A percentile compares a stretch with the other conserved stretches of the same genome.
These are phyloP conservation scores for Xylariaceae sp. DNA, from an alignment of 2,329 filamentous ascomycete genomes.

Conservation along the genomic window DNA sequence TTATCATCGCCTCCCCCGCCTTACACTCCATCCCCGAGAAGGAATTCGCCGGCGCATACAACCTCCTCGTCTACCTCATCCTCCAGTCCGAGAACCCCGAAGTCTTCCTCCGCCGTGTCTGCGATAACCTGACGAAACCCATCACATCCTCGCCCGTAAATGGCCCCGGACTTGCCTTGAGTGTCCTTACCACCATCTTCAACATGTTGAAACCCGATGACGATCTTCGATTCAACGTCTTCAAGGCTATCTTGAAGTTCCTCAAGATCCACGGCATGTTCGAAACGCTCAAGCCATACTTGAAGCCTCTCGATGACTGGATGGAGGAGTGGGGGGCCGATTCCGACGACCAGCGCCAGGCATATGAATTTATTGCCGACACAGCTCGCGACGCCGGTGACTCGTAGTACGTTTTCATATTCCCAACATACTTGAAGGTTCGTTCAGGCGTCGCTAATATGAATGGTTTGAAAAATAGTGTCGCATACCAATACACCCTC, in stretches of 20 bases:
- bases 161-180: slow-evolving; percentile 80
- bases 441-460: slow-evolving; percentile 1
- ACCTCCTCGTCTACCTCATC: slow-evolving; percentile 91
- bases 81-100: slow-evolving; percentile 80
- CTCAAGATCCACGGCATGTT: slow-evolving; percentile 73
- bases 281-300: slow-evolving; percentile 76
- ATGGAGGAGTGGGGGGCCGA: slow-evolving; percentile 77
- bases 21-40: slow-evolving; percentile 89
- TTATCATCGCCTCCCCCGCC: slow-evolving; percentile 72
- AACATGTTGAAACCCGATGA: slow-evolving; percentile 79
- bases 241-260: slow-evolving; percentile 82
- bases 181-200: slow-evolving; percentile 91
- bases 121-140: slow-evolving; percentile 83
- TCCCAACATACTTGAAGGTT: slow-evolving; percentile 3
- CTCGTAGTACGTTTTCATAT: slow-evolving; percentile 55
- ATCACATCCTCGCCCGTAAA: slow-evolving; percentile 82
- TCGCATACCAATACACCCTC: slow-evolving; percentile 64
- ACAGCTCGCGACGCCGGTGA: slow-evolving; percentile 75
- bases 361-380: slow-evolving; percentile 80
- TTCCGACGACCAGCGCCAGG: slow-evolving; percentile 75
- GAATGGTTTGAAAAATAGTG: slow-evolving; percentile 32
- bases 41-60: slow-evolving; percentile 94
- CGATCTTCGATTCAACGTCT: slow-evolving; percentile 82
- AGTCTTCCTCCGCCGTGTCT: slow-evolving; percentile 82
- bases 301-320: slow-evolving; percentile 81